phyloP scores from a whole-genome alignment of 345 rosid genomes.

The Brassica nigra region DNA sequence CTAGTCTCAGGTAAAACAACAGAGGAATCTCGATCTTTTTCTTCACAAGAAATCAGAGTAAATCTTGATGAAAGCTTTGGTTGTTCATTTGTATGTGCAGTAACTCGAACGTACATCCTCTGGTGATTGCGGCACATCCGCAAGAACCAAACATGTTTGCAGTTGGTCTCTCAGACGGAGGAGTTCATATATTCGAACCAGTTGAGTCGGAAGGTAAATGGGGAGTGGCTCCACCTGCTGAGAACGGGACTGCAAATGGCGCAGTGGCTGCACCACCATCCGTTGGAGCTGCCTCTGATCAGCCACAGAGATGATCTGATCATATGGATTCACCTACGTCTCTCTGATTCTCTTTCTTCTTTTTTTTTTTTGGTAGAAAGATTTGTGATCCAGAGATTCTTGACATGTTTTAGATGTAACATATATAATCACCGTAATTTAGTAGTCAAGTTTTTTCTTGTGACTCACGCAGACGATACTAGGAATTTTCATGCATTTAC shows the following conservation, averaged over 20 bases:
- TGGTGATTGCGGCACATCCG: conserved; percentile 94
- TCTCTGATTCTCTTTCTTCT: background rate
- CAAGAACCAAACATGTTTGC: conserved; percentile 95
- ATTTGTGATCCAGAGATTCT: conserved; percentile 31
- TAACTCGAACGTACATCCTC: conserved; percentile 81
- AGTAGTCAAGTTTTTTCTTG: conserved; percentile 12
- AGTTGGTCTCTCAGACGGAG: conserved; percentile 89
- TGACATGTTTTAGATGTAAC: conserved; percentile 40
- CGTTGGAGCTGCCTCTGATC: conserved; percentile 82
- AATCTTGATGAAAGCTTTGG: background rate
- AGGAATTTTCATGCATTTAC: conserved; percentile 15
- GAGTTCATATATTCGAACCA: conserved; percentile 93
- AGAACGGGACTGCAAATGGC: conserved; percentile 82
- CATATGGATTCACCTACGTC: background rate
- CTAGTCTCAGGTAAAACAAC: conserved; percentile 69
- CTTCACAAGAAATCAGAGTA: background rate
- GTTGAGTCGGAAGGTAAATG: conserved; percentile 92
- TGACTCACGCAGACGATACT: background rate
- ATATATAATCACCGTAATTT: conserved; percentile 18
- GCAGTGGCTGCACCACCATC: conserved; percentile 61
- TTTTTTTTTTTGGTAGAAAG: conserved; percentile 26
- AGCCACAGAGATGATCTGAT: conserved; percentile 72
- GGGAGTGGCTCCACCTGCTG: conserved; percentile 86
- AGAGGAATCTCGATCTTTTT: conserved; percentile 4
- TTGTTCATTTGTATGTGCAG: conserved; percentile 35